These are phyloP conservation scores for Leccinum variicolor DNA, from an alignment of 768 basidiomycete species.

Conservation along the genomic window DNA sequence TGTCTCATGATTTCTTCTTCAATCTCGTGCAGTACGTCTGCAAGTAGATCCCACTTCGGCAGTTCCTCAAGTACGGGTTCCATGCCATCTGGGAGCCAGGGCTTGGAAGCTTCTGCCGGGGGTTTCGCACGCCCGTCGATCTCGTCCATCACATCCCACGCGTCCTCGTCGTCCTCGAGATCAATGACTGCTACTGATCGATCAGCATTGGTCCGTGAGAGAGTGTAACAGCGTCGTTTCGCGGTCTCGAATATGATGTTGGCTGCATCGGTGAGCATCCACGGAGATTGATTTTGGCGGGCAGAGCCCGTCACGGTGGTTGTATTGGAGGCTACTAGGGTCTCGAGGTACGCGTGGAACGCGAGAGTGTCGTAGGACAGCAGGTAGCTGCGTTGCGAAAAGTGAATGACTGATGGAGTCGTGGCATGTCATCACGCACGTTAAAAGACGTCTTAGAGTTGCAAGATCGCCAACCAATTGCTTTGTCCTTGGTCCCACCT, in stretches of 20 bases:
- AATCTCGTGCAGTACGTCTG: slow-evolving; percentile 85
- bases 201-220: slow-evolving; percentile 32
- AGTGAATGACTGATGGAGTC: background rate
- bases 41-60: slow-evolving; percentile 88
- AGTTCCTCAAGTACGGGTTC: slow-evolving; percentile 89
- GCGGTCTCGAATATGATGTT: slow-evolving; percentile 81
- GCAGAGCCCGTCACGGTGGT: slow-evolving; percentile 46
- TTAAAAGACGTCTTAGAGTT: slow-evolving; percentile 76
- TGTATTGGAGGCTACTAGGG: slow-evolving; percentile 66
- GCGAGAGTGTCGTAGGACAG: slow-evolving; percentile 88
- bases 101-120: slow-evolving; percentile 9
- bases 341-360: slow-evolving; percentile 90
- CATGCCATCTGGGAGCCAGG: slow-evolving; percentile 74
- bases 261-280: slow-evolving; percentile 92
- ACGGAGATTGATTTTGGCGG: slow-evolving; percentile 72
- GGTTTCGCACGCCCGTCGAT: slow-evolving; percentile 21
- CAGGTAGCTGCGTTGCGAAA: slow-evolving; percentile 46
- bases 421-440: slow-evolving; percentile 43
- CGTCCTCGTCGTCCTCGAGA: slow-evolving; percentile 63
- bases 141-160: slow-evolving; percentile 69
- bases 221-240: slow-evolving; percentile 75
- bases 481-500: slow-evolving; percentile 89
- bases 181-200: slow-evolving; percentile 34
- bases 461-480: slow-evolving; percentile 88
- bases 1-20: slow-evolving; percentile 79